A percentile compares a stretch with the other conserved stretches of the same genome.
These are phyloP conservation scores for Bjerkandera adusta DNA, from an alignment of 1,284 basidiomycete species.

Conservation along the genomic window DNA sequence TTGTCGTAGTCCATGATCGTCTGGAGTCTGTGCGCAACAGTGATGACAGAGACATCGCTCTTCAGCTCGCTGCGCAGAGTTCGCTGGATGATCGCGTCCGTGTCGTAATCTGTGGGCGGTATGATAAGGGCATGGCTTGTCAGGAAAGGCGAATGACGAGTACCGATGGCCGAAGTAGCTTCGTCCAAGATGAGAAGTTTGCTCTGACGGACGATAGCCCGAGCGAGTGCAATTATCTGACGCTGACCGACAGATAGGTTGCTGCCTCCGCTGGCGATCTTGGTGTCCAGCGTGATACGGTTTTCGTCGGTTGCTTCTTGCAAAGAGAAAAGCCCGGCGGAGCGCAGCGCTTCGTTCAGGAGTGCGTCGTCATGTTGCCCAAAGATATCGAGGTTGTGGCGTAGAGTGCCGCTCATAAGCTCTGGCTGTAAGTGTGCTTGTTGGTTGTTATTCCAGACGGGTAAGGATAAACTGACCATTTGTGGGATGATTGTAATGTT, in stretches of 20 bases:
- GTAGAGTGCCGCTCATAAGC: slow-evolving; percentile 55
- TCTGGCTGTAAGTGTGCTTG: slow-evolving; percentile 49
- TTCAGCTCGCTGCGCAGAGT: slow-evolving; percentile 51
- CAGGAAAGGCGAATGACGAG: slow-evolving; percentile 30
- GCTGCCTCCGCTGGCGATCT: slow-evolving; percentile 55
- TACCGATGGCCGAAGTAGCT: slow-evolving; percentile 46
- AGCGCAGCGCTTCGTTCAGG: slow-evolving; percentile 40
- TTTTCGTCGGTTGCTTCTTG: slow-evolving; percentile 47
- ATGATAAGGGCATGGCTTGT: neutral
- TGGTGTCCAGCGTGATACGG: slow-evolving; percentile 47
- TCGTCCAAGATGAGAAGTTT: slow-evolving; percentile 63
- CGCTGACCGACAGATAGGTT: slow-evolving; percentile 57
- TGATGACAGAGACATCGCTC: slow-evolving; percentile 57
- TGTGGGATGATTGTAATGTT: slow-evolving; percentile 50
- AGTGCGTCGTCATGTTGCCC: slow-evolving; percentile 67
- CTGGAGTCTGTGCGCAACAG: slow-evolving; percentile 65
- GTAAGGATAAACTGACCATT: slow-evolving; percentile 23
- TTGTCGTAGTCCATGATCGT: slow-evolving; percentile 64
- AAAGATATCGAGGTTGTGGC: slow-evolving; percentile 71
- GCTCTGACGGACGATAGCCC: slow-evolving; percentile 57
- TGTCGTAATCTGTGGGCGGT: slow-evolving; percentile 44
- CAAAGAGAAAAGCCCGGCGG: slow-evolving; percentile 53
- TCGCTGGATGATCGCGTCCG: slow-evolving; percentile 55
- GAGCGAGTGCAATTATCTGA: slow-evolving; percentile 60
- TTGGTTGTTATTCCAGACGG: slow-evolving; percentile 1